Evolutionary conservation across 352 stramenopile genomes (phyloP), one percentile per base, ranked within the genome.

Genomic region (Phytophthora pseudosyringae): DNA sequence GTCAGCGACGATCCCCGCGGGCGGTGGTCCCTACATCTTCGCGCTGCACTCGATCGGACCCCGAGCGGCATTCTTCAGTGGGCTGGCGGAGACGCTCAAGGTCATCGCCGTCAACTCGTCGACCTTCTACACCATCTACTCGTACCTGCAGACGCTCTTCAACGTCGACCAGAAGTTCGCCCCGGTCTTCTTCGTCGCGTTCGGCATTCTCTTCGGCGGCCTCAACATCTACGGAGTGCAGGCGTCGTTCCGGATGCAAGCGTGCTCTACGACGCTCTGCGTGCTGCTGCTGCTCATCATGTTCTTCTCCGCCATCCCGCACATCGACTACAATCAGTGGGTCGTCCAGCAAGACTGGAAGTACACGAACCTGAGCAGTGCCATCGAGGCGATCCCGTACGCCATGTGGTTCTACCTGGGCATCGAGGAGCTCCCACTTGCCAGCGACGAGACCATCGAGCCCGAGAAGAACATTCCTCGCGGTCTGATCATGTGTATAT

Each of bases 21-120:
- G 80, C 28, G 80, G 80, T 53, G 80, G 80, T 1, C 80, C 80
- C n/a, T 89, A 87, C 73, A 66, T 86, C 18, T 87, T 89, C 67
- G 74, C 78, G 41, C 68, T 86, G 10, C 75, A 86, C 48, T 72
- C 72, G 6, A 81, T 89, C 10, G 80, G 80, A 9, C 71, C 63
- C 18, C 65, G 64, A 64, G 80, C 55, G 11, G 63, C 63, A 1
- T 71, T 71, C 50, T 71, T 71, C 63, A 71, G 63, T 35, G 63
- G 63, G 16, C 64, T 89, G 11, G 75, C 80, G 3, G 80, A 89
- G 40, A 76, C 62, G 8, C 64, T 89, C 49, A 89, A 89, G 59
- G 80, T 89, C 16, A 63, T 89, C n/a, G 64, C 80, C 11, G 85
- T 81, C 5, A 78, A 75, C 68, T 75, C 71, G 12, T 78, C 80